Base-by-base conservation (phyloP, 1,139 yeast genomes). In the Magnusiomyces fungicola region DNA sequence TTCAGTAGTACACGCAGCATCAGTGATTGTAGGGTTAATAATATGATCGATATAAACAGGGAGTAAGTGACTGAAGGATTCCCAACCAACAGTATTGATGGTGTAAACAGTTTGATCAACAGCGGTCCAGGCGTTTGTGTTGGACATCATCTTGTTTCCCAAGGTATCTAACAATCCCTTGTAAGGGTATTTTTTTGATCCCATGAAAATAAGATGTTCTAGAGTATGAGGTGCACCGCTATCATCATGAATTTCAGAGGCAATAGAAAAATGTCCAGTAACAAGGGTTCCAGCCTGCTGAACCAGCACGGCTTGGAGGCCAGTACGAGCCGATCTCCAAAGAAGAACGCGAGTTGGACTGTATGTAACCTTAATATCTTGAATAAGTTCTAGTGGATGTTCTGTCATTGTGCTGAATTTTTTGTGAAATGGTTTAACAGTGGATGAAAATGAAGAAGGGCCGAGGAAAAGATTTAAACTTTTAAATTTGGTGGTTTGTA, bases 61-160 rank as follows among this genome's bases (percentile, higher is more conserved):
- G 41, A 94, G 73, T 40, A 94, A 69, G 50, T 81, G 75, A 50
- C 78, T 79, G 67, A 94, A 94, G 0, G 97, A 98, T 50, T 86
- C 89, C 96, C 97, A 90, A 5, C 98, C 98, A 0, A 97, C 97
- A 39, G 95, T 81, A 9, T 84, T 78, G 50, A 94, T 72, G 1
- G 96, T 88, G 61, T 92, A 94, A 1, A 89, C 97, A 0, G 99
- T 94, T 62, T 88, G 96, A 66, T 94, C 98, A 2, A 92, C 86
- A 1, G 84, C 89, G 0, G 99, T 92, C 97, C 97, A 90, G 0
- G 99, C 99, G 63, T 94, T 94, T 0, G 98, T 94, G 7, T 81
- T 75, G 1, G 96, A 85, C 66, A 84, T 84, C 57, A 89, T 81
- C 51, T 88, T 69, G 62, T 89, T 88, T 5, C 97, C 96, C 50